Percentiles rank a stretch among this genome's conserved stretches.
phyloP scores from a whole-genome alignment of 352 stramenopile species.

The Globisporangium abappressorium region DNA sequence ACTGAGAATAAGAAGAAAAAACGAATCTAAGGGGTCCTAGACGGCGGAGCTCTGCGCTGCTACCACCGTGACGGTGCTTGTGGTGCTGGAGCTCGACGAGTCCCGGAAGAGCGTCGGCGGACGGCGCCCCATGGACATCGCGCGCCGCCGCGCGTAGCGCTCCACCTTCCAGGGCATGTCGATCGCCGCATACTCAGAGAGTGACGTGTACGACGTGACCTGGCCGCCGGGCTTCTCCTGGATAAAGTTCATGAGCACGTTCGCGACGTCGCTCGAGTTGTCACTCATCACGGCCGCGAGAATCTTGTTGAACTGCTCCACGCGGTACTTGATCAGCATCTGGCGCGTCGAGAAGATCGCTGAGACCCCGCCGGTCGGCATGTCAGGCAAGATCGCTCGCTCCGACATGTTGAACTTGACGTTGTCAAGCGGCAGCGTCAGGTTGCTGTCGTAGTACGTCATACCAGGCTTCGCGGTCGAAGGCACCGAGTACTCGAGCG shows the following conservation, averaged over 20 bases:
- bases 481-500: conserved; percentile 12
- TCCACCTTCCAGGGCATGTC: conserved; percentile 71
- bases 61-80: not conserved
- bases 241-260: conserved; percentile 73
- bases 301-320: conserved; percentile 70
- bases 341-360: conserved; percentile 61
- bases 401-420: conserved; percentile 54
- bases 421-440: conserved; percentile 41
- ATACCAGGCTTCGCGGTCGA: conserved; percentile 14
- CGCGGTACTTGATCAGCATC: conserved; percentile 58
- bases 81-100: conserved; percentile 12
- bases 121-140: conserved; percentile 59
- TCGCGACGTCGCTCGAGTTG: conserved; percentile 49
- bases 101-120: conserved; percentile 28
- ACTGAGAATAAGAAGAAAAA: not conserved
- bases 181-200: conserved; percentile 71
- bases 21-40: not conserved
- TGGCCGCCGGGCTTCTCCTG: conserved; percentile 67
- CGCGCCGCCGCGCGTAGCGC: conserved; percentile 51
- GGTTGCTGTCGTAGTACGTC: conserved; percentile 41
- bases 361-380: conserved; percentile 54
- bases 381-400: conserved; percentile 46
- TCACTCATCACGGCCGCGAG: conserved; percentile 68
- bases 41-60: not conserved
- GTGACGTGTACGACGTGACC: conserved; percentile 58